A percentile compares a stretch with the other conserved stretches of the same genome.
These are phyloP conservation scores for Eucalyptus leucophloia DNA, from an alignment of 345 rosid species.

Conservation along the genomic window DNA sequence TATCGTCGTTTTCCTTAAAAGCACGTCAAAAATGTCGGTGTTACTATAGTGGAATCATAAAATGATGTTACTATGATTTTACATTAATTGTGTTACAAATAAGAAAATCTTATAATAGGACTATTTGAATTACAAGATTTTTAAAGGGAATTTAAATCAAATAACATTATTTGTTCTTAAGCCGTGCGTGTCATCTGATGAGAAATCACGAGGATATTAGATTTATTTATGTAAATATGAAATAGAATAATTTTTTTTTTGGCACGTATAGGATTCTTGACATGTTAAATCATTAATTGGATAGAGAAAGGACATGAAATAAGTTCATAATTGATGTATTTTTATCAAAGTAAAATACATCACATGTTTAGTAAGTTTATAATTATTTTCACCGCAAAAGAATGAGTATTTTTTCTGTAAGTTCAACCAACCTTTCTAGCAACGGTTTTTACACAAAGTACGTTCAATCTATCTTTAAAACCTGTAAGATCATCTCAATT, in stretches of 20 bases:
- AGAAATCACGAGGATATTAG: not conserved
- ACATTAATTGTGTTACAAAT: not conserved
- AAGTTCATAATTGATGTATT: not conserved
- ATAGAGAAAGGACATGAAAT: not conserved
- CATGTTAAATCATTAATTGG: not conserved
- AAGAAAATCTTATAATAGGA: not conserved
- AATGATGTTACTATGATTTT: not conserved
- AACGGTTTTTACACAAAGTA: not conserved
- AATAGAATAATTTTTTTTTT: not conserved
- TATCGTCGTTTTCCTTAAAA: not conserved
- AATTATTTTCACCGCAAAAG: not conserved
- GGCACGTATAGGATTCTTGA: not conserved
- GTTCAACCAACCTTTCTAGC: not conserved
- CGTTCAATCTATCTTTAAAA: not conserved
- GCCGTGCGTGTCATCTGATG: not conserved
- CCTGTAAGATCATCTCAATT: not conserved
- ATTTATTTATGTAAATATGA: not conserved
- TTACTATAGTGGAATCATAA: not conserved
- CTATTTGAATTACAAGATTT: not conserved
- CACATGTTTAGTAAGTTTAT: not conserved
- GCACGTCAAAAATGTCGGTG: not conserved
- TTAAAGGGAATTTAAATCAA: not conserved
- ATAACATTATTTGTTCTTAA: not conserved
- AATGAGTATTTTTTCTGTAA: not conserved
- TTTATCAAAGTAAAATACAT: not conserved